Percentiles rank a stretch among this genome's conserved stretches.
phyloP scores from a whole-genome alignment of 2,329 filamentous ascomycete species.

The Pyrenophora teres region DNA sequence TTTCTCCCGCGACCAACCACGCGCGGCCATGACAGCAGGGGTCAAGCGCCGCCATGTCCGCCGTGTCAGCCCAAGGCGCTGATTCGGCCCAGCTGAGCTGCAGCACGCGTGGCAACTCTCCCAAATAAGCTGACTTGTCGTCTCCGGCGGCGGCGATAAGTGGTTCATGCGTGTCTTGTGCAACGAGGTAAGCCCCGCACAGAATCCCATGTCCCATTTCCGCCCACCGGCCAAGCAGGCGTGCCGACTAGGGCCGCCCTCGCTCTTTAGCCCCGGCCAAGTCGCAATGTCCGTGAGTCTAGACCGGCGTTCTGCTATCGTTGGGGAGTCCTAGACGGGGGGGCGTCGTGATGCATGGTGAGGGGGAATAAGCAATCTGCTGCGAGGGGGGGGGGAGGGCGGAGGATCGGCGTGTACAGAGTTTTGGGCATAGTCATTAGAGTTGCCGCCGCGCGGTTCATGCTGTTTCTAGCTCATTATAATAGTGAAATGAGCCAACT shows the following conservation, averaged over 20 bases:
- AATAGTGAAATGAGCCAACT: background rate
- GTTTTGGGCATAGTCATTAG: background rate
- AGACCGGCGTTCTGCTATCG: slow-evolving; percentile 20
- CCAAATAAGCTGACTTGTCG: slow-evolving; percentile 17
- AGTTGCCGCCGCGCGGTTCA: slow-evolving; percentile 7
- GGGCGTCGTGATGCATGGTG: slow-evolving; percentile 16
- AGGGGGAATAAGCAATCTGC: slow-evolving; percentile 4
- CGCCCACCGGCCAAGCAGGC: slow-evolving; percentile 29
- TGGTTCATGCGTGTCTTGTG: slow-evolving; percentile 18
- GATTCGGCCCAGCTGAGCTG: slow-evolving; percentile 21
- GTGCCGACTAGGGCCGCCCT: slow-evolving; percentile 8
- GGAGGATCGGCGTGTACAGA: slow-evolving; percentile 17
- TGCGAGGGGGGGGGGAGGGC: slow-evolving; percentile 1
- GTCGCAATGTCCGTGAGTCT: slow-evolving; percentile 24
- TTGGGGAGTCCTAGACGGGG: slow-evolving; percentile 14
- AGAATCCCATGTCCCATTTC: slow-evolving; percentile 6
- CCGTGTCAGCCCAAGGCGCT: slow-evolving; percentile 16
- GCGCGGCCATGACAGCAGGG: slow-evolving; percentile 1
- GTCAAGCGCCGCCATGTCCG: slow-evolving; percentile 16
- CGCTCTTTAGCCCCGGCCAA: slow-evolving; percentile 6
- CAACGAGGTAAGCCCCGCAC: slow-evolving; percentile 14
- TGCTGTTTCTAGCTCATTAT: slow-evolving; percentile 9
- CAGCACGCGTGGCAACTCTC: slow-evolving; percentile 30
- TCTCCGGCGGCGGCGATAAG: slow-evolving; percentile 21
- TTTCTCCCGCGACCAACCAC: slow-evolving; percentile 6